Evolutionary conservation across 208 protist species (phyloP), one percentile per base, ranked within the genome.

Genomic region (Leishmania aethiopica): DNA sequence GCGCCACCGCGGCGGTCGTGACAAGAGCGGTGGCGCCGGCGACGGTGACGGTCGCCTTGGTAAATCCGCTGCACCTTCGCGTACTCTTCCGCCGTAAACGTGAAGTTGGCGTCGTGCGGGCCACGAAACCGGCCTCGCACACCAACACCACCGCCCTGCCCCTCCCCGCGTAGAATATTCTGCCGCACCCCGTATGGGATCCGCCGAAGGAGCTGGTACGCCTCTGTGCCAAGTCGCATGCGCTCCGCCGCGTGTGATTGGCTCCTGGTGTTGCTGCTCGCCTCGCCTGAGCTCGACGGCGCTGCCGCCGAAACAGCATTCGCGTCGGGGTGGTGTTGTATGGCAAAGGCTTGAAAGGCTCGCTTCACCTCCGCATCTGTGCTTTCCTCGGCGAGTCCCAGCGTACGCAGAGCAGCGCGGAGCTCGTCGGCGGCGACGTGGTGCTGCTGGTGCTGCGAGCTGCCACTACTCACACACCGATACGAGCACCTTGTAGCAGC

Each of bases 291-390:
- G 32, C n/a, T 11, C 25, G 42, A 42, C 64, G 17, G 11, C 28
- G 60, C 17, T 47, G 69, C 49, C 35, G 59, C 47, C 40, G 51
- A 47, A 19, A 60, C 64, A 2, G 28, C 35, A 55, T 70, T 85
- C 6, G 83, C 80, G 80, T 96, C 93, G 1, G 93, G 93, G 74
- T 96, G 93, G 72, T 90, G 84, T 3, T 57, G 78, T 66, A 91
- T 93, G 0, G 86, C 91, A 32, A 92, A 88, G 15, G 78, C 45
- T 25, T 90, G 91, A 78, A 93, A 96, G 0, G 87, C 85, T 3
- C 59, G 13, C 72, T 92, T 94, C 7, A 96, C 86, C 35, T 96
- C 93, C 8, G 60, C 84, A 70, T 96, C 93, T 0, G 84, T 94
- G 79, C 86, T 84, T 67, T 86, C 67, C 11, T 87, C 79, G 35